Base-by-base conservation (phyloP, 2,329 filamentous ascomycete genomes). In the Trichoderma citrinoviride region DNA sequence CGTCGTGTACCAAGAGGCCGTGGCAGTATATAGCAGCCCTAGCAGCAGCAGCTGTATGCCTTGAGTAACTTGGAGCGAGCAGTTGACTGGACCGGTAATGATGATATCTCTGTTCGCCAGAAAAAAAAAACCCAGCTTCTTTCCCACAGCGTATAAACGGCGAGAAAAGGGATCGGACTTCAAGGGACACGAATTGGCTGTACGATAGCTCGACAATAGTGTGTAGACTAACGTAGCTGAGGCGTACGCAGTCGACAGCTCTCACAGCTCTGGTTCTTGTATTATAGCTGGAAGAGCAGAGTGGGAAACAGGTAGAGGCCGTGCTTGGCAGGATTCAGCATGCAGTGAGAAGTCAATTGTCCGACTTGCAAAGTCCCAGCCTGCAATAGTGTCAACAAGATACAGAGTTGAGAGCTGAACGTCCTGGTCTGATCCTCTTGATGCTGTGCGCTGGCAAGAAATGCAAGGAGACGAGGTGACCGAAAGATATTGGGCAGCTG, bases 221-320 rank as follows among this genome's bases (percentile, higher is more conserved):
- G 58, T 54, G 40, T 62, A n/a, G 54, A 40, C 49, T 46, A 54
- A 33, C 43, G 15, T 4, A 46, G 47, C 49, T 53, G 58, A 62
- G 19, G 15, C n/a, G 40, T 19, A 33, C n/a, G n/a, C 43, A 7
- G 14, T 44, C 7, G 49, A 29, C 25, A 41, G 43, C 25, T n/a
- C 58, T 46, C 37, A 54, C 58, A 33, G 19, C 58, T 27, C 43
- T 8, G 4, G 25, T 19, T 25, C 33, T 52, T 27, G 46, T 54
- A 46, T 27, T 19, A 10, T 25, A 12, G 3, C 49, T 52, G 29
- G 17, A 52, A 37, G 33, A 43, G 23, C 23, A 7, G 0, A 14
- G n/a, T 37, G 7, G 5, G 1, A 44, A 40, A 44, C 29, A 53
- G 37, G 57, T 17, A 40, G 52, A 52, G 47, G 57, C 14, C 33